Percentiles rank a stretch among this genome's conserved stretches.
Evolutionary conservation across 1,139 yeast genomes (phyloP).

Genomic region (Saccharomyces hybrid): DNA sequence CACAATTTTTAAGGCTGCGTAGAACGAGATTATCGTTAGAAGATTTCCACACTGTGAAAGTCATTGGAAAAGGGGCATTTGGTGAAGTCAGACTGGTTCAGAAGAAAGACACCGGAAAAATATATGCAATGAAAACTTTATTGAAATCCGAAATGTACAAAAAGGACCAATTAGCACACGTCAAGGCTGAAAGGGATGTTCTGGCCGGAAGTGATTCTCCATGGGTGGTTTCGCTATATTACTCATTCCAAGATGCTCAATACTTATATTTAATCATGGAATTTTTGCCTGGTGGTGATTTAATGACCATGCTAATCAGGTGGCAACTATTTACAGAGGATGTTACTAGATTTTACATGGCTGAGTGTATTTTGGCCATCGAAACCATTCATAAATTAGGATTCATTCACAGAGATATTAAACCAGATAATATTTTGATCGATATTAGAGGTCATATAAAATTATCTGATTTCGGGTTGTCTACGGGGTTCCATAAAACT

Average conservation of each 20-base stretch:
- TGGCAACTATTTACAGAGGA: slow-evolving; percentile 85
- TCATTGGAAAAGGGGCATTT: slow-evolving; percentile 81
- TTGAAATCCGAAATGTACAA: slow-evolving; percentile 76
- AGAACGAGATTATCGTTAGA: slow-evolving; percentile 68
- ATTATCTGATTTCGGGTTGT: slow-evolving; percentile 73
- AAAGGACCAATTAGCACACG: slow-evolving; percentile 77
- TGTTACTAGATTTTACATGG: slow-evolving; percentile 77
- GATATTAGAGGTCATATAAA: slow-evolving; percentile 77
- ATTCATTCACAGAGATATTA: slow-evolving; percentile 74
- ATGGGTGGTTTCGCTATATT: slow-evolving; percentile 77
- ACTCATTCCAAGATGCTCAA: slow-evolving; percentile 73
- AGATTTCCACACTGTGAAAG: slow-evolving; percentile 72
- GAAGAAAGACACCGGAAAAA: slow-evolving; percentile 73
- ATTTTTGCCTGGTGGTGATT: slow-evolving; percentile 78
- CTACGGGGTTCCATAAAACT: slow-evolving; percentile 80
- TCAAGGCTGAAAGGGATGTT: slow-evolving; percentile 79
- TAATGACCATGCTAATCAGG: slow-evolving; percentile 80
- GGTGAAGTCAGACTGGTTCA: slow-evolving; percentile 83
- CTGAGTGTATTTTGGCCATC: slow-evolving; percentile 78
- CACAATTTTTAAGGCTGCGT: slow-evolving; percentile 66
- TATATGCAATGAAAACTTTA: slow-evolving; percentile 77
- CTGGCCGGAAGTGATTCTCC: slow-evolving; percentile 81
- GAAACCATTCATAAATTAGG: slow-evolving; percentile 78
- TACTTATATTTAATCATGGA: slow-evolving; percentile 76
- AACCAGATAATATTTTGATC: slow-evolving; percentile 74